Evolutionary conservation across 129 eudicot species (phyloP).

Genomic region (Calendula officinalis): DNA sequence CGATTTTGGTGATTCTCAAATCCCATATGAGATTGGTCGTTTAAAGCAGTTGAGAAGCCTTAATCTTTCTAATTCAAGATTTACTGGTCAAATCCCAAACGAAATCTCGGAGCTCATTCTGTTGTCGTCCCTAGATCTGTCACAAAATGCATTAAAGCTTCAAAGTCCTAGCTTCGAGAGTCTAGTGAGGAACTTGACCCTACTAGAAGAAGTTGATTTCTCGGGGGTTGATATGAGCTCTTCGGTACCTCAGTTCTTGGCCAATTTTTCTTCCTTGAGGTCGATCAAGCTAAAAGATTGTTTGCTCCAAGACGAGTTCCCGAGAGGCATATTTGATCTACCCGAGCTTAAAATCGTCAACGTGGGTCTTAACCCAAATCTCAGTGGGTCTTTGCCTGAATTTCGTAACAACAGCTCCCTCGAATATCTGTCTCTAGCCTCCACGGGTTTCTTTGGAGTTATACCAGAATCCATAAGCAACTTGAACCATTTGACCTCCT

Average conservation of each 20-base stretch:
- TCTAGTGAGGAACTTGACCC: conserved; percentile 23
- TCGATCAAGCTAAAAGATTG: conserved; percentile 5
- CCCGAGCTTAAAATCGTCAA: conserved; percentile 18
- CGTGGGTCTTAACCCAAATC: background rate
- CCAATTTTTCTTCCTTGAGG: conserved; percentile 9
- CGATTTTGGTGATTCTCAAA: conserved; percentile 18
- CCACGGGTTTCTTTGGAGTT: conserved; percentile 23
- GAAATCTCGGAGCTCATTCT: background rate
- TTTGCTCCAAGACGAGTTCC: conserved; percentile 17
- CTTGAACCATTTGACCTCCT: background rate
- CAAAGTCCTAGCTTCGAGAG: conserved; percentile 10
- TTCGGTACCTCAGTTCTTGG: conserved; percentile 1
- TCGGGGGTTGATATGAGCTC: conserved; percentile 9
- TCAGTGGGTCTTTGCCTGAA: conserved; percentile 27
- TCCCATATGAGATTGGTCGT: conserved; percentile 12
- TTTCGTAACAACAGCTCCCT: conserved; percentile 24
- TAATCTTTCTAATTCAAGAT: conserved; percentile 2
- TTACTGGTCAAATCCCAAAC: conserved; percentile 14
- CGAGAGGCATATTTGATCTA: conserved; percentile 14
- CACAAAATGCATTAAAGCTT: conserved; percentile 16
- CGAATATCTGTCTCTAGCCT: background rate
- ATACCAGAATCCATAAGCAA: conserved; percentile 34
- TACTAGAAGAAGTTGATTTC: conserved; percentile 19
- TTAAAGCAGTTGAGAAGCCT: conserved; percentile 12
- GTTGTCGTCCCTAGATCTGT: conserved; percentile 6